Conservation (phyloP, 2,329 filamentous ascomycete genomes). For the Cordyceps tenuipes region DNA sequence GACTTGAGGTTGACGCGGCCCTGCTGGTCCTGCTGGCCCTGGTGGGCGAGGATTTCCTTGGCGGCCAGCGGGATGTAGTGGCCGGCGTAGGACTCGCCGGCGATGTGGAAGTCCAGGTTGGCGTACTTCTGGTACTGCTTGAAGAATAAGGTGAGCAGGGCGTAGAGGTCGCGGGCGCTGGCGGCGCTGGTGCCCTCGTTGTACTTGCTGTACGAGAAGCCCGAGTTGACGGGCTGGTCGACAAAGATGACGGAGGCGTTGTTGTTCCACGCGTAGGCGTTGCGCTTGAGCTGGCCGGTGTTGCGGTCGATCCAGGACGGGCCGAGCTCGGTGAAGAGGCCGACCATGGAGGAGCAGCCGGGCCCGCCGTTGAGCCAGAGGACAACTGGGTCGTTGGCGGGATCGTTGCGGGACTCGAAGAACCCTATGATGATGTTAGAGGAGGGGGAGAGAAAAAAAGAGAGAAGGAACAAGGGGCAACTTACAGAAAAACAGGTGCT, state of each 20-base stretch:
- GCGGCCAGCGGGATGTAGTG: conserved; percentile 94
- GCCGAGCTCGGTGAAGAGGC: conserved; percentile 95
- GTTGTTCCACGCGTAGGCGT: conserved; percentile 89
- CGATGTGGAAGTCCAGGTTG: conserved; percentile 93
- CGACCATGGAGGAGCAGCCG: conserved; percentile 92
- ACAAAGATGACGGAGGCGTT: conserved; percentile 99
- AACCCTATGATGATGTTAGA: conserved; percentile 48
- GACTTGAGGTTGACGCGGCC: conserved; percentile 98
- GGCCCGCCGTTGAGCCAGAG: conserved; percentile 94
- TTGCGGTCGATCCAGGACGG: conserved; percentile 83
- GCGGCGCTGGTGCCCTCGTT: conserved; percentile 88
- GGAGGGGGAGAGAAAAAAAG: background rate
- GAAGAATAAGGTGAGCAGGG: conserved; percentile 95
- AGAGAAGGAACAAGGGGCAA: background rate
- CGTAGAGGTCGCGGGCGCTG: conserved; percentile 95
- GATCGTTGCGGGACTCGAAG: conserved; percentile 97
- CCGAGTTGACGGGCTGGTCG: conserved; percentile 96
- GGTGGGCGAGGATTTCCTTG: conserved; percentile 83
- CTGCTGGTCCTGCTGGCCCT: conserved; percentile 93
- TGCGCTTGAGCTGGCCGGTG: conserved; percentile 66
- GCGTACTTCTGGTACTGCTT: conserved; percentile 96
- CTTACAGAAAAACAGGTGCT: conserved; percentile 87
- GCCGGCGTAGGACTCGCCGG: conserved; percentile 89
- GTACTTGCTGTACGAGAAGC: conserved; percentile 91
- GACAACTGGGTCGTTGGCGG: conserved; percentile 90